Conservation (phyloP, 345 rosid species). For the Erucastrum elatum region DNA sequence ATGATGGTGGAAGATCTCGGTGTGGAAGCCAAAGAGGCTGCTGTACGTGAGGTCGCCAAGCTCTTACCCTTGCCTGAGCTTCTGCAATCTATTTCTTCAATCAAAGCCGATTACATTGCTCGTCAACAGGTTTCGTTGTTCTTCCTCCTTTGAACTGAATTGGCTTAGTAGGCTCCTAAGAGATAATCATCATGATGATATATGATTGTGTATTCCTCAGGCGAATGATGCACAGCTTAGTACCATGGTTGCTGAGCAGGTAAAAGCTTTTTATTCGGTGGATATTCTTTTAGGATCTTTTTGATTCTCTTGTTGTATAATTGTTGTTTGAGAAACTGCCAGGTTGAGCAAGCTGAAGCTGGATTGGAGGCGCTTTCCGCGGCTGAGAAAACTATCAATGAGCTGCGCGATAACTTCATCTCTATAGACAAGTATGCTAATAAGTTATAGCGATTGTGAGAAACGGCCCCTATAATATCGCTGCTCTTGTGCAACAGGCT, state of each 20-base stretch:
- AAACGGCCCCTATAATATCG: slow-evolving; percentile 8
- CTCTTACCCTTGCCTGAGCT: slow-evolving; percentile 88
- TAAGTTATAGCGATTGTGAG: not conserved
- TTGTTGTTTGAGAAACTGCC: slow-evolving; percentile 8
- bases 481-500: slow-evolving; percentile 51
- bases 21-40: slow-evolving; percentile 94
- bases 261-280: slow-evolving; percentile 10
- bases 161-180: no score
- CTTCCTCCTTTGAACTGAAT: no score
- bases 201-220: slow-evolving; percentile 36
- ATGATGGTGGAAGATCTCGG: slow-evolving; percentile 97
- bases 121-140: slow-evolving; percentile 74
- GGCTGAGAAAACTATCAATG: slow-evolving; percentile 69
- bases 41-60: slow-evolving; percentile 99
- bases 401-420: slow-evolving; percentile 80
- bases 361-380: slow-evolving; percentile 75
- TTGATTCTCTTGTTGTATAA: not conserved
- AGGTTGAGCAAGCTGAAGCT: slow-evolving; percentile 93
- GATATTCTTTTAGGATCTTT: not conserved
- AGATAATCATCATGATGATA: not conserved
- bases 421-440: slow-evolving; percentile 72
- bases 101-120: slow-evolving; percentile 90
- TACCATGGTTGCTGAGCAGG: slow-evolving; percentile 99
- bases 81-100: slow-evolving; percentile 72
- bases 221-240: slow-evolving; percentile 99